Percentiles rank a stretch among this genome's conserved stretches.
phyloP scores from a whole-genome alignment of 169 alveolate genomes.

The Neospora caninum region DNA sequence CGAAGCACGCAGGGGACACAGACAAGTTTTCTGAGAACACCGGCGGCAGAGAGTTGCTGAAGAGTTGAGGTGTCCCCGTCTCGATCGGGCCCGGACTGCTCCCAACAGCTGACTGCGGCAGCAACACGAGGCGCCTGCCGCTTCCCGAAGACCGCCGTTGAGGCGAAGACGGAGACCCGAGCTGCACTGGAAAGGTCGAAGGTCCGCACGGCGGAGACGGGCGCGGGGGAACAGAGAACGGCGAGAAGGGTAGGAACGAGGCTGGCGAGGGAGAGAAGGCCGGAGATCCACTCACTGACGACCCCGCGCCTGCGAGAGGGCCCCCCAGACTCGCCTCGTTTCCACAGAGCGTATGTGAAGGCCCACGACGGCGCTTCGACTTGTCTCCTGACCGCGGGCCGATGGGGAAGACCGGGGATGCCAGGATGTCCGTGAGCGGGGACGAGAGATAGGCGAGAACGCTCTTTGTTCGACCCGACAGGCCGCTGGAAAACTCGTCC shows the following conservation, averaged over 20 bases:
- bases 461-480: neutral
- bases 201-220: slow-evolving; percentile 2
- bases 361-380: neutral
- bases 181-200: neutral
- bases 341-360: neutral
- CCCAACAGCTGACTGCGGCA: neutral
- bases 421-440: neutral
- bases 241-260: neutral
- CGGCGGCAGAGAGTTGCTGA: neutral
- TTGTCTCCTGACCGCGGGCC: too few species aligned
- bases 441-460: neutral
- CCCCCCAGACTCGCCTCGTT: neutral
- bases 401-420: neutral
- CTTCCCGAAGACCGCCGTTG: neutral
- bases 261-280: neutral
- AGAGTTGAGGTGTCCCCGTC: neutral
- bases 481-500: neutral
- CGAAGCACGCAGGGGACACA: neutral
- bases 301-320: neutral
- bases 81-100: neutral
- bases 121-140: neutral
- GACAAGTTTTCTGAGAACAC: neutral
- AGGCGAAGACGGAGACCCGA: neutral
- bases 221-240: neutral
- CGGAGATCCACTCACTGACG: neutral